Conservation (phyloP, 2,329 filamentous ascomycete genomes). For the Aspergillus neoniger region DNA sequence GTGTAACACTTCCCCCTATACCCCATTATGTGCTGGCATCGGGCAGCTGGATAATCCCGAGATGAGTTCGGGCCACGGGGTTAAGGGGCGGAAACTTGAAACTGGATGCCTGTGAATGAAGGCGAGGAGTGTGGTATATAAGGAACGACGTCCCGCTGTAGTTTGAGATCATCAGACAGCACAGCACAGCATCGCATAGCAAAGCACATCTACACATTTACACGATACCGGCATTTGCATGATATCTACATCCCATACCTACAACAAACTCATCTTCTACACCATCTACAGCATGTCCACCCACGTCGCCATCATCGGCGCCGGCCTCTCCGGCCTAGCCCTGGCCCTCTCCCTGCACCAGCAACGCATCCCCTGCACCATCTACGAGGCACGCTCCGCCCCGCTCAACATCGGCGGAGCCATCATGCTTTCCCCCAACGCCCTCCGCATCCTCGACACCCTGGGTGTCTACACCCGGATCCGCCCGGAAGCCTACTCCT, state of each 20-base stretch:
- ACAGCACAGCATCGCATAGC: background rate
- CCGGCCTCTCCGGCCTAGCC: constrained; percentile 54
- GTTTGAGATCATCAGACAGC: no score
- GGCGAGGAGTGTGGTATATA: no score
- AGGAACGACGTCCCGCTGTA: no score
- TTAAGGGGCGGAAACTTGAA: no score
- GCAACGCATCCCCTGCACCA: constrained; percentile 50
- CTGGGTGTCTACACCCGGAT: constrained; percentile 54
- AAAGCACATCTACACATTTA: background rate
- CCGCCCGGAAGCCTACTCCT: constrained; percentile 51
- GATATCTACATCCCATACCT: no score
- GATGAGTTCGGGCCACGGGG: no score
- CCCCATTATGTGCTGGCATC: no score
- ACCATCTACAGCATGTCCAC: background rate
- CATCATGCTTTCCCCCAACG: constrained; percentile 63
- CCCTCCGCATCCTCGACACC: constrained; percentile 55
- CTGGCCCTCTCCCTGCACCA: constrained; percentile 58
- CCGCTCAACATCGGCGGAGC: constrained; percentile 55
- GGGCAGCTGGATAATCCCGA: no score
- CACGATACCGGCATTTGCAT: no score
- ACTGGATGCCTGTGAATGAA: no score
- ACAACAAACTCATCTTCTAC: background rate
- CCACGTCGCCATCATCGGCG: constrained; percentile 50
- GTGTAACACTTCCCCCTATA: no score
- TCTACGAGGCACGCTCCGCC: constrained; percentile 55